Conservation (phyloP, 768 basidiomycete genomes). For the Neoboletus brunneissimus region DNA sequence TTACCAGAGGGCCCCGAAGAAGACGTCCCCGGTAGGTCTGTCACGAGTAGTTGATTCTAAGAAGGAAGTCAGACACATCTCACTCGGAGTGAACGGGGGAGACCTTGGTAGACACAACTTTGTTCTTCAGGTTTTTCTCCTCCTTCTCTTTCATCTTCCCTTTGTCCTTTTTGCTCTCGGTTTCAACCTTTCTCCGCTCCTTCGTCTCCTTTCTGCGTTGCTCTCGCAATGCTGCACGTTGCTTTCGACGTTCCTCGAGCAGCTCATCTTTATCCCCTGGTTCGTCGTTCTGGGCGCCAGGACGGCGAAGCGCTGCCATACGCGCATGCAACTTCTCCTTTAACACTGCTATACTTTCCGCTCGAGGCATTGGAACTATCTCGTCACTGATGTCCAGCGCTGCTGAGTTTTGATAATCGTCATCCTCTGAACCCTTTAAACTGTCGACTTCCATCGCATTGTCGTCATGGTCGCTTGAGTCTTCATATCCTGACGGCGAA, state of each 20-base stretch:
- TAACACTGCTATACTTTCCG: conserved; percentile 60
- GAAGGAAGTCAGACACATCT: neutral
- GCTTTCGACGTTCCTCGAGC: conserved; percentile 72
- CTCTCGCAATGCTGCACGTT: conserved; percentile 82
- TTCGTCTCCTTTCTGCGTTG: conserved; percentile 80
- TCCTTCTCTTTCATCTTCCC: conserved; percentile 47
- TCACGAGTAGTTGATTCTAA: conserved; percentile 72
- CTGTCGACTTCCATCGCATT: conserved; percentile 31
- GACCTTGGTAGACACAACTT: conserved; percentile 56
- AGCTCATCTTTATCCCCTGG: conserved; percentile 75
- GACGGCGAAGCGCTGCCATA: conserved; percentile 64
- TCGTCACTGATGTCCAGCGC: conserved; percentile 18
- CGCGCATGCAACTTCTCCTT: conserved; percentile 73
- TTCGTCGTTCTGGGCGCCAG: conserved; percentile 36
- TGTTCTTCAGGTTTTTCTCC: conserved; percentile 42
- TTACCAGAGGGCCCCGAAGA: conserved; percentile 23
- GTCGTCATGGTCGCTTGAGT: conserved; percentile 25
- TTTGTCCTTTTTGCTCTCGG: conserved; percentile 54
- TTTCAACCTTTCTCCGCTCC: conserved; percentile 71
- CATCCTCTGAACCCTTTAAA: conserved; percentile 27
- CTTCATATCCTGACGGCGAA: conserved; percentile 21
- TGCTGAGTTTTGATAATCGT: neutral
- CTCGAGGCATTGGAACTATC: conserved; percentile 61
- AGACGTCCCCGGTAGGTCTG: conserved; percentile 39
- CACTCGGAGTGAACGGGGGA: conserved; percentile 6